Percentiles rank a stretch among this genome's conserved stretches.
phyloP scores from a whole-genome alignment of 257 asterid species.

The Solanum pimpinellifolium region DNA sequence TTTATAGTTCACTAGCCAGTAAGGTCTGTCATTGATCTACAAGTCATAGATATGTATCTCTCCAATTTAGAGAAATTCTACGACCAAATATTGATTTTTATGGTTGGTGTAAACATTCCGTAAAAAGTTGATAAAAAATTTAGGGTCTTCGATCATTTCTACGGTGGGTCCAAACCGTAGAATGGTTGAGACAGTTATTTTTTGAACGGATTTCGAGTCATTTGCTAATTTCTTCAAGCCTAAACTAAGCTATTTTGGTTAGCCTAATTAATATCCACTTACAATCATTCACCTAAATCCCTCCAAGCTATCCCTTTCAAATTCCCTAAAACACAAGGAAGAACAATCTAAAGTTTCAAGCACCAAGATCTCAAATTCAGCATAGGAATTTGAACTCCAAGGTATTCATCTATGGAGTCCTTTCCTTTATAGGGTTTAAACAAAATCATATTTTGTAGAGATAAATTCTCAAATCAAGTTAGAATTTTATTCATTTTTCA shows the following conservation, averaged over 20 bases:
- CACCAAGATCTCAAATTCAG: neutral
- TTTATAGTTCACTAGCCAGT: neutral
- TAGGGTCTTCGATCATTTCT: neutral
- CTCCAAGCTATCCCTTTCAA: neutral
- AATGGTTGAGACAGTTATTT: neutral
- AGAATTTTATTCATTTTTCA: neutral
- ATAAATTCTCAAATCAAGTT: neutral
- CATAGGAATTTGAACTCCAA: neutral
- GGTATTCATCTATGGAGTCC: neutral
- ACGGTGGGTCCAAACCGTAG: neutral
- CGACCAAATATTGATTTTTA: too few species aligned
- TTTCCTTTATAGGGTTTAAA: neutral
- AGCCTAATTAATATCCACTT: neutral
- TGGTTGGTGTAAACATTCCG: neutral
- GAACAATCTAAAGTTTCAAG: neutral
- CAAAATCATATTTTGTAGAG: neutral
- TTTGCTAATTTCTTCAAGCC: neutral
- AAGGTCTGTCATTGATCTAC: neutral
- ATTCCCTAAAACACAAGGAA: neutral
- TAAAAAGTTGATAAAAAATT: neutral
- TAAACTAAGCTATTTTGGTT: too few species aligned
- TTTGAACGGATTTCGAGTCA: too few species aligned
- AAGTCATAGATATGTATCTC: too few species aligned
- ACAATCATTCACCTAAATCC: neutral
- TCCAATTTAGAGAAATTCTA: neutral